Evolutionary conservation across 2,329 filamentous ascomycete species (phyloP).

Genomic region (Ilyonectria mors-panacis): DNA sequence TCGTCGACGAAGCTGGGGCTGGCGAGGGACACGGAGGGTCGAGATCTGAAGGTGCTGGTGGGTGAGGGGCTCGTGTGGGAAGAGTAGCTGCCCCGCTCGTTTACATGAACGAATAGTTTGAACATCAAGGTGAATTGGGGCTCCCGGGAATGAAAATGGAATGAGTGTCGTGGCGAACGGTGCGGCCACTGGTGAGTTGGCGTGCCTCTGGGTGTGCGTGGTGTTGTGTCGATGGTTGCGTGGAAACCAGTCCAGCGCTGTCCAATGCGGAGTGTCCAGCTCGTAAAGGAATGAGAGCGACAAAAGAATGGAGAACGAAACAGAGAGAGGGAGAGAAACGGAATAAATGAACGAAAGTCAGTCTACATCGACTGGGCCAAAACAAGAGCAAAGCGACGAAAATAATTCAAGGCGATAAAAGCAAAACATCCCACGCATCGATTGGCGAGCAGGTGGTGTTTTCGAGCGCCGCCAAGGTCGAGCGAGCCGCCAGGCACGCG

Average conservation of each 20-base stretch:
- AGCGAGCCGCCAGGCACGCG: conserved; percentile 2
- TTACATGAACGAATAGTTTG: conserved; percentile 29
- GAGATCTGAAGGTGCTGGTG: conserved; percentile 15
- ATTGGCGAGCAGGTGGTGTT: conserved; percentile 10
- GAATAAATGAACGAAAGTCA: conserved; percentile 3
- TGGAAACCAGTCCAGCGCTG: neutral
- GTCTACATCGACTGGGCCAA: conserved; percentile 1
- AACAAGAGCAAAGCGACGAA: conserved; percentile 20
- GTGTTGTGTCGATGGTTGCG: neutral
- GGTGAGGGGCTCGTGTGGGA: conserved; percentile 17
- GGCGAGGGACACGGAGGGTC: conserved; percentile 30
- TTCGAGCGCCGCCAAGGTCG: neutral
- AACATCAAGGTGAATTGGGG: conserved; percentile 21
- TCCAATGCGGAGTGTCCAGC: conserved; percentile 8
- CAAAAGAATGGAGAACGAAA: neutral
- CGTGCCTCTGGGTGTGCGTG: neutral
- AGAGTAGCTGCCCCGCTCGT: conserved; percentile 26
- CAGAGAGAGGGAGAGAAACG: neutral
- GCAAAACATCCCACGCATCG: conserved; percentile 9
- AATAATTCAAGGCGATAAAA: conserved; percentile 21
- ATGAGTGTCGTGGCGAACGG: neutral
- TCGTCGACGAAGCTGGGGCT: conserved; percentile 15
- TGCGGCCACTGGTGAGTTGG: neutral
- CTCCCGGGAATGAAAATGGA: neutral
- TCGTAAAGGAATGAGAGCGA: conserved; percentile 4